phyloP scores from a whole-genome alignment of 2,329 filamentous ascomycete species.

The Xylaria sp. region DNA sequence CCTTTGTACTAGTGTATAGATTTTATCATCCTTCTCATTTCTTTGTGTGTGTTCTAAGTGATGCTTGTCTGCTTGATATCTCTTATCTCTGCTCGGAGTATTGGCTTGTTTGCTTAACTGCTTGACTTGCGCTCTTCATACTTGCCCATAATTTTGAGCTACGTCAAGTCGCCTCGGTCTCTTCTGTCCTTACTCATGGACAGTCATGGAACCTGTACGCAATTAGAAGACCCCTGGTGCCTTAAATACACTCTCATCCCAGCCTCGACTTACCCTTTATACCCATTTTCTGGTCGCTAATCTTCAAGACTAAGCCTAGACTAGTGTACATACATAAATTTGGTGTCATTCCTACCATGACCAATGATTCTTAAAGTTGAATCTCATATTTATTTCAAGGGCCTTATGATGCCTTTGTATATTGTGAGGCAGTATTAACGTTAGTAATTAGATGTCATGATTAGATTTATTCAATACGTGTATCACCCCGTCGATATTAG shows the following conservation, averaged over 20 bases:
- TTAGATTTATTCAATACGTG: too few species aligned
- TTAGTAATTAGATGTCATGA: too few species aligned
- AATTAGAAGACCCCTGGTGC: not conserved
- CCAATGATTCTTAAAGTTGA: not conserved
- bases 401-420: too few species aligned
- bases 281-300: not conserved
- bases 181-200: too few species aligned
- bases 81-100: not conserved
- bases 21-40: conserved; percentile 31
- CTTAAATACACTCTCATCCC: not conserved
- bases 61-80: not conserved
- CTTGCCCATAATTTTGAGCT: not conserved
- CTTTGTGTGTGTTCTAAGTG: not conserved
- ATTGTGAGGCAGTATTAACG: too few species aligned
- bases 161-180: not conserved
- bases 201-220: not conserved
- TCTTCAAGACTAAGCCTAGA: not conserved
- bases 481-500: too few species aligned
- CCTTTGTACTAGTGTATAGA: conserved; percentile 51
- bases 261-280: not conserved
- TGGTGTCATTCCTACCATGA: not conserved
- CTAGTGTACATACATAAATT: not conserved
- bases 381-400: not conserved
- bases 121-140: not conserved
- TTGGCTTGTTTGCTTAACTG: not conserved